These are phyloP conservation scores for Aspergillus sergii DNA, from an alignment of 2,329 filamentous ascomycete genomes.

Conservation along the genomic window DNA sequence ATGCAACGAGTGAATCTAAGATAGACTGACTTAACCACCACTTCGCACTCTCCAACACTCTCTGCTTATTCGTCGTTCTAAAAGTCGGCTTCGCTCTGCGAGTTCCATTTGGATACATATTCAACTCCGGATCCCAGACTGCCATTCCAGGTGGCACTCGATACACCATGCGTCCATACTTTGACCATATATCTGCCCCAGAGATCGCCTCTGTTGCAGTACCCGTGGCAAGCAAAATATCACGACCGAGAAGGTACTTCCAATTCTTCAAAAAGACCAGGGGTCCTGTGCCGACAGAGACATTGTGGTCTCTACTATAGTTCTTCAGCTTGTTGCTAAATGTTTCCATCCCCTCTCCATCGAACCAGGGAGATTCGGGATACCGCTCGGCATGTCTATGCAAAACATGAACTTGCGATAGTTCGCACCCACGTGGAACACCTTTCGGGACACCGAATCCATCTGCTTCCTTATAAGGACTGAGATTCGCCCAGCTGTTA, in stretches of 20 bases:
- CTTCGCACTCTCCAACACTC: constrained; percentile 54
- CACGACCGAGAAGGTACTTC: constrained; percentile 40
- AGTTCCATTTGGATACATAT: constrained; percentile 49
- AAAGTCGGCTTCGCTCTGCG: constrained; percentile 52
- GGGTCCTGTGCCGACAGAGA: constrained; percentile 48
- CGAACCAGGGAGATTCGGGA: constrained; percentile 49
- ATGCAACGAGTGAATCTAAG: too few species aligned
- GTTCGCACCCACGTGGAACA: constrained; percentile 58
- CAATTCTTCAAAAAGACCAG: constrained; percentile 57
- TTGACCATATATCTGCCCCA: constrained; percentile 58
- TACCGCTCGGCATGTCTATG: constrained; percentile 60
- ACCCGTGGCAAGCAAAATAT: constrained; percentile 51
- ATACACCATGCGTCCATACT: constrained; percentile 57
- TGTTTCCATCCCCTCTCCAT: constrained; percentile 52
- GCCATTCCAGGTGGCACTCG: constrained; percentile 52
- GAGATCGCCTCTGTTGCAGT: constrained; percentile 53
- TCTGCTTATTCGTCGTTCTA: constrained; percentile 55
- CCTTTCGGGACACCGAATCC: constrained; percentile 38
- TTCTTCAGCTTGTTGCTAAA: constrained; percentile 55
- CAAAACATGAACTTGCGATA: constrained; percentile 57
- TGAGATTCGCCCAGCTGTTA: constrained; percentile 34
- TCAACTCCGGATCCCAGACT: constrained; percentile 48
- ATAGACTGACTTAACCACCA: constrained; percentile 46
- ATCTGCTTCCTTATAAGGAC: constrained; percentile 30
- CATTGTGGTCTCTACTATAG: constrained; percentile 42